phyloP scores from a whole-genome alignment of 164 flowering plant species.

The Dillenia suffruticosa region DNA sequence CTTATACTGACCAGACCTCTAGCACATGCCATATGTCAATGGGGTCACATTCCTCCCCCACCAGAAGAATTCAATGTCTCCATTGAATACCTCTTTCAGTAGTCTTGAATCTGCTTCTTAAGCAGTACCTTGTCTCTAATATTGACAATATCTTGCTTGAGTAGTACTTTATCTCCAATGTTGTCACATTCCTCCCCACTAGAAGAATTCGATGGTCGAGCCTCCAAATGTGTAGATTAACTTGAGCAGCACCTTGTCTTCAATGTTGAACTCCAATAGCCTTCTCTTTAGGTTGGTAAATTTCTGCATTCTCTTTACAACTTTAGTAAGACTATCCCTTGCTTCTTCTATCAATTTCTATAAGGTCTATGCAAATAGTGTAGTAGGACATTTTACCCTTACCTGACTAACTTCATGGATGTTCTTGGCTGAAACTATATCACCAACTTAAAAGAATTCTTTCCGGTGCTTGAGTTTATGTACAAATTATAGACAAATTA shows the following conservation, averaged over 20 bases:
- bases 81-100: not conserved
- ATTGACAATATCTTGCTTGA: not conserved
- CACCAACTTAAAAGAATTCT: constrained; percentile 9
- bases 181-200: not conserved
- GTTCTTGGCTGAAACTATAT: not conserved
- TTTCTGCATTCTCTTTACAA: constrained; percentile 1
- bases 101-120: not conserved
- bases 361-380: not conserved
- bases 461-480: not conserved
- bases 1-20: too few relatives aligned
- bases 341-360: not conserved
- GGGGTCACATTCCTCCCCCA: constrained; percentile 3
- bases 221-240: constrained; percentile 8
- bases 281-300: not conserved
- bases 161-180: not conserved
- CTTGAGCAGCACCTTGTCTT: constrained; percentile 12
- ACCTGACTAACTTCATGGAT: not conserved
- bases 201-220: not conserved
- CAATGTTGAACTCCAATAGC: not conserved
- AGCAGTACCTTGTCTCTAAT: not conserved
- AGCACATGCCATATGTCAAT: too few relatives aligned
- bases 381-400: not conserved
- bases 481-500: constrained; percentile 9
- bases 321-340: constrained; percentile 1
- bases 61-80: not conserved